A percentile compares a stretch with the other conserved stretches of the same genome.
phyloP scores from a whole-genome alignment of 768 basidiomycete species.

The Boletus coccyginus region DNA sequence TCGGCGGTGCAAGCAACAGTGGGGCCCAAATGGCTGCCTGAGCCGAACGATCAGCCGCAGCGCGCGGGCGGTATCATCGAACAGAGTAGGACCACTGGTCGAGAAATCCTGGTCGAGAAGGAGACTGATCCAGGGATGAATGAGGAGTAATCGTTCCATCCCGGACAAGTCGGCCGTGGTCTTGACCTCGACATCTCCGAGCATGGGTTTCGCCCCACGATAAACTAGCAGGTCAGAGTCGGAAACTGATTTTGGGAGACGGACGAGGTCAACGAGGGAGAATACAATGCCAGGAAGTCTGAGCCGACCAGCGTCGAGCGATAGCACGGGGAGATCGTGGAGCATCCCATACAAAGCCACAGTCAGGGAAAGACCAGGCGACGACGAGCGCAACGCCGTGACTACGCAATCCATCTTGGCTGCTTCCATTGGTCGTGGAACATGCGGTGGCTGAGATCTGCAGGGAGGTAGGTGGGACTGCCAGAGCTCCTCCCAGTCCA shows the following conservation, averaged over 20 bases:
- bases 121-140: constrained; percentile 3
- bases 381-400: neutral
- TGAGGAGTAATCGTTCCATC: neutral
- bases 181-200: neutral
- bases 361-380: too few species aligned
- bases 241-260: too few species aligned
- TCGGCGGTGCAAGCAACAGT: neutral
- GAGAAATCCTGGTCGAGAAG: neutral
- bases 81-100: neutral
- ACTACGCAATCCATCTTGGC: neutral
- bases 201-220: neutral
- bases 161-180: neutral
- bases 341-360: neutral
- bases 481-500: too few species aligned
- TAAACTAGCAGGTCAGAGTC: neutral
- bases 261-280: too few species aligned
- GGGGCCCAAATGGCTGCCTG: neutral
- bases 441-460: neutral
- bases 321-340: too few species aligned
- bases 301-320: too few species aligned
- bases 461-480: neutral
- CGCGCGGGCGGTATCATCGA: neutral
- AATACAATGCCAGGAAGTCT: too few species aligned
- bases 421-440: neutral
- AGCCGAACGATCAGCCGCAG: neutral